These are phyloP conservation scores for Gamarada debralockiae DNA, from an alignment of 495 filamentous ascomycete genomes.

Conservation along the genomic window DNA sequence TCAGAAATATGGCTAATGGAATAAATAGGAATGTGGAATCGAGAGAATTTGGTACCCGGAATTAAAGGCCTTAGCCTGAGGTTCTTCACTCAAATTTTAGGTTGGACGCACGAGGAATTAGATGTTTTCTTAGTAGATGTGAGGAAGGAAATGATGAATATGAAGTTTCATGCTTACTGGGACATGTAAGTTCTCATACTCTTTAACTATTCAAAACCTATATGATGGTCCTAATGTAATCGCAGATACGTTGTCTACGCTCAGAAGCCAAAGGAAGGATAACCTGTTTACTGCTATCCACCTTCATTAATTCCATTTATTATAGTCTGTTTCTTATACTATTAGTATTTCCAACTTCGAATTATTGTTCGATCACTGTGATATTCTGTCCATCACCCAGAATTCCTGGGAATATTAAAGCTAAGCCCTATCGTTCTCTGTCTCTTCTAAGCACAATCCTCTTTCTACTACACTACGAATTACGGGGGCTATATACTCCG, in stretches of 20 bases:
- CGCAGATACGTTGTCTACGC: not conserved
- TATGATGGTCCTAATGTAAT: not conserved
- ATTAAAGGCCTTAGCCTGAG: slow-evolving; percentile 39
- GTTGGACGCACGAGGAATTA: slow-evolving; percentile 32
- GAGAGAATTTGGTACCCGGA: slow-evolving; percentile 42
- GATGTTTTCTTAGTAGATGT: slow-evolving; percentile 16
- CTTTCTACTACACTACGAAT: too few species aligned
- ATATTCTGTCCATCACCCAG: too few species aligned
- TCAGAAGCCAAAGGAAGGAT: not conserved
- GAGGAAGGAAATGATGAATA: slow-evolving; percentile 22
- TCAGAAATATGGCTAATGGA: too few species aligned
- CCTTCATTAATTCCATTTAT: too few species aligned
- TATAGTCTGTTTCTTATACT: too few species aligned
- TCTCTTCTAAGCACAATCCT: too few species aligned
- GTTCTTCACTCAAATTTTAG: slow-evolving; percentile 45
- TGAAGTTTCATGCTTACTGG: slow-evolving; percentile 20
- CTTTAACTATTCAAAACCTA: not conserved
- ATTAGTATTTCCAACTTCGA: too few species aligned
- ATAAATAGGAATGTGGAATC: slow-evolving; percentile 26
- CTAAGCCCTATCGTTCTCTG: too few species aligned
- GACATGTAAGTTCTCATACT: slow-evolving; percentile 22
- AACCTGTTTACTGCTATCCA: too few species aligned
- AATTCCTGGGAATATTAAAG: too few species aligned
- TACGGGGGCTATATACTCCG: too few species aligned
- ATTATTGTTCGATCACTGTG: too few species aligned